Evolutionary conservation across 108 stramenopile species (phyloP), one percentile per base, ranked within the genome.

Genomic region (Pseudonitzschia pungens): DNA sequence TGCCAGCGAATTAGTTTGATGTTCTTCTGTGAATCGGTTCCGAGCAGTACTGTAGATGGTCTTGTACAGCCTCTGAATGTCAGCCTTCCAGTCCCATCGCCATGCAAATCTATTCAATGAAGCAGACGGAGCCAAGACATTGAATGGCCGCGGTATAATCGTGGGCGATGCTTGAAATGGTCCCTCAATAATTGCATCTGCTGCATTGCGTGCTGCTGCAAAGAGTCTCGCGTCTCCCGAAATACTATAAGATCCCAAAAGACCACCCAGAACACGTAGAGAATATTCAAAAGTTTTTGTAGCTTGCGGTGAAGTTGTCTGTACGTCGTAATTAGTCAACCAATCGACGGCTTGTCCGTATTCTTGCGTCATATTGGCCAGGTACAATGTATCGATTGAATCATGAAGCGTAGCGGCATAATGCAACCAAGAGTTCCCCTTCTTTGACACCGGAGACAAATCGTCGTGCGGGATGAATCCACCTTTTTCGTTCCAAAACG

Each of bases 211-310:
- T 40, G 89, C 87, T 44, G 78, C 77, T 28, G 54, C 56, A 4
- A 92, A 81, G 27, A 90, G 70, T 10, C 70, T 54, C 10, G 43
- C 22, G 32, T 87, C 83, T 7, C 78, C 82, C 2, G 88, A 88
- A 1, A 90, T 62, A 14, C 73, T 73, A 67, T 87, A 91, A 0
- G 90, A 87, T 12, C 83, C 80, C 12, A 91, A 73, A 14, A 92
- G 76, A 41, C 92, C 89, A 0, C 89, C 92, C 0, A 92, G 68
- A 22, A 82, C 82, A 9, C 92, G 85, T 20, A 92, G 79, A 27
- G 84, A 89, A 60, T 86, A 88, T 80, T 92, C 92, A 74, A 92
- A 92, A 4, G 89, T 88, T 52, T 81, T 86, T 21, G 88, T 86
- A n/a, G 80, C 54, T 32, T 54, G 78, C 40, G 50, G 29, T 24